These are phyloP conservation scores for Citrus sinensis DNA, from an alignment of 345 rosid species.

Conservation along the genomic window DNA sequence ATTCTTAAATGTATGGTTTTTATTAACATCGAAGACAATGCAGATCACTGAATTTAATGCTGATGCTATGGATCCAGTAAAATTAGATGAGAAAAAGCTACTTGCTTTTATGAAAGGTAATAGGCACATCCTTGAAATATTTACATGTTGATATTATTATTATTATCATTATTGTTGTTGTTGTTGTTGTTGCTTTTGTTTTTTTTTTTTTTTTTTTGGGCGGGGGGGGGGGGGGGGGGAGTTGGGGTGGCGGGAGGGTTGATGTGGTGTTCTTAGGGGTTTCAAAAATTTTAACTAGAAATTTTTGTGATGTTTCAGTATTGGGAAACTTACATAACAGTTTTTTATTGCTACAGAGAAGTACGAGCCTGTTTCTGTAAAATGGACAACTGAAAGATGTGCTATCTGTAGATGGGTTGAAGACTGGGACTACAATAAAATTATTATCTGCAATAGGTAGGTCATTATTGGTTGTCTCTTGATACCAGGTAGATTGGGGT, in stretches of 20 bases:
- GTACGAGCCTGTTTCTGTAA: slow-evolving; percentile 66
- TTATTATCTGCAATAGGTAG: slow-evolving; percentile 92
- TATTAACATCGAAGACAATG: slow-evolving; percentile 13
- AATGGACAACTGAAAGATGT: slow-evolving; percentile 98
- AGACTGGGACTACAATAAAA: slow-evolving; percentile 98
- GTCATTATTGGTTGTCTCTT: background rate
- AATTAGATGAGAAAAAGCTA: slow-evolving; percentile 64
- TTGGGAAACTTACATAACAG: slow-evolving; percentile 13
- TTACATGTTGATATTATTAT: background rate
- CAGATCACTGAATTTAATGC: slow-evolving; percentile 53
- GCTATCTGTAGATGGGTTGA: slow-evolving; percentile 99
- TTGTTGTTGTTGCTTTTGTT: background rate
- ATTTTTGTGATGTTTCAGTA: background rate
- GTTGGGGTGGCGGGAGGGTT: background rate
- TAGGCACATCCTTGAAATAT: background rate
- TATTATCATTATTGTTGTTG: background rate
- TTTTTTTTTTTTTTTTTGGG: background rate
- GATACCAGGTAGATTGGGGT: background rate
- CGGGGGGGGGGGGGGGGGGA: background rate
- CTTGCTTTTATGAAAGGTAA: slow-evolving; percentile 68
- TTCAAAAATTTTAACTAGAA: background rate
- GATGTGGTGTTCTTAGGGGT: background rate
- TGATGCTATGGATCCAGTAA: slow-evolving; percentile 46
- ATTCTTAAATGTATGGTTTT: background rate
- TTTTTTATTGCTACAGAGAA: slow-evolving; percentile 49